Evolutionary conservation across 2,329 filamentous ascomycete genomes (phyloP), one percentile per base, ranked within the genome.

Genomic region (Didymella glomerata): DNA sequence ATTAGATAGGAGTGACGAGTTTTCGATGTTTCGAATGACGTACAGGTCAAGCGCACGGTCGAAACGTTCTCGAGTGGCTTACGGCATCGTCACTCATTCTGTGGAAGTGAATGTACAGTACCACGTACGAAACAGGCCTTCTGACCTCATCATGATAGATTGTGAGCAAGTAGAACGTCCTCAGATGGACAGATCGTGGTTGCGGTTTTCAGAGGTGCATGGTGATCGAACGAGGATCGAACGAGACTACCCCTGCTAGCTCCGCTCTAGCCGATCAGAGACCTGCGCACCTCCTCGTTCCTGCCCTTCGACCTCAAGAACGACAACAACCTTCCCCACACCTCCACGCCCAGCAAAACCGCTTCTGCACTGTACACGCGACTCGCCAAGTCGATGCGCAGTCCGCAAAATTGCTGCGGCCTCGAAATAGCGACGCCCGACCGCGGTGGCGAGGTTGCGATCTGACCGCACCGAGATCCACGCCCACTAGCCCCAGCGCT

Each of bases 361-460:
- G 27, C 36, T 34, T 28, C 20, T 24, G 24, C 14, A 48, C 44
- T 22, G 25, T 38, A 48, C 14, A 30, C 44, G 55, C 55, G 40
- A 38, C 48, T 60, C 56, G 5, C 24, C 16, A 47, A 62, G 51
- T 58, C 42, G 24, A 66, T 71, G 71, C 68, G 72, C 61, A 59
- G 24, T 48, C 59, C 40, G 30, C 53, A 75, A 69, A 67, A 63
- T 67, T 67, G 49, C 48, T 51, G 64, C 63, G 54, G 68, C 66
- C 59, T 54, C 54, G 59, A 54, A 56, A 54, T 25, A 67, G 53
- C 42, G 54, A 52, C 57, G 57, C 40, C 58, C 60, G 61, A 54
- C 61, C 52, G 59, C 55, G 52, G 73, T 74, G 71, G 72, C 69
- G 66, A 68, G 61, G 60, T 60, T 61, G 65, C 67, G 61, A 64